Evolutionary conservation across 1,284 basidiomycete species (phyloP).

Genomic region (Phellopilus nigrolimitatus): DNA sequence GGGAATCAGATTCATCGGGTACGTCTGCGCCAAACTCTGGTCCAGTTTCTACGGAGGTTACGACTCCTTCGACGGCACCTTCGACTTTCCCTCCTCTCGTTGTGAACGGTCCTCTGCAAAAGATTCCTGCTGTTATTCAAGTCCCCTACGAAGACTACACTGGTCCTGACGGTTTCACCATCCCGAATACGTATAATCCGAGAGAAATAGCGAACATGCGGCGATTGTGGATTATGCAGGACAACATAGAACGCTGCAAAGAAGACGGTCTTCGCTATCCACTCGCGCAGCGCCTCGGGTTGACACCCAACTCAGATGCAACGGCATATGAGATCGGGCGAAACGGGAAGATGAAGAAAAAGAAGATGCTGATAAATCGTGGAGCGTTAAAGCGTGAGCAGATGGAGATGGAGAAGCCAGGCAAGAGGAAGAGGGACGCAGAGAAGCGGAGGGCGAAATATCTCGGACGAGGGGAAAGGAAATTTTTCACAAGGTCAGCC

Average conservation of each 20-base stretch:
- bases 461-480: not conserved
- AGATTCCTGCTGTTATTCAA: conserved; percentile 3
- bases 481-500: not conserved
- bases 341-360: conserved; percentile 9
- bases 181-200: not conserved
- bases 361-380: not conserved
- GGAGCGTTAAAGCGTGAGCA: conserved; percentile 8
- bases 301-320: not conserved
- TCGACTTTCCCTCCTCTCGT: not conserved
- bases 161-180: conserved; percentile 1
- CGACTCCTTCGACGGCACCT: not conserved
- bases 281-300: not conserved
- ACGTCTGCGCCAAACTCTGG: not conserved
- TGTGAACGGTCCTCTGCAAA: not conserved
- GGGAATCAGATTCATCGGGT: not conserved
- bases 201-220: not conserved
- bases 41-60: not conserved
- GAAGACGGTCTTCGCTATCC: conserved; percentile 13
- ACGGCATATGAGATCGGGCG: not conserved
- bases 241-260: conserved; percentile 7
- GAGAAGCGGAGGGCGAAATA: not conserved
- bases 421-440: not conserved
- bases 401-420: not conserved
- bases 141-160: conserved; percentile 17
- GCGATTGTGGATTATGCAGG: conserved; percentile 8